Evolutionary conservation across 2,329 filamentous ascomycete genomes (phyloP), one percentile per base, ranked within the genome.

Genomic region (Drechslerella stenobrocha): DNA sequence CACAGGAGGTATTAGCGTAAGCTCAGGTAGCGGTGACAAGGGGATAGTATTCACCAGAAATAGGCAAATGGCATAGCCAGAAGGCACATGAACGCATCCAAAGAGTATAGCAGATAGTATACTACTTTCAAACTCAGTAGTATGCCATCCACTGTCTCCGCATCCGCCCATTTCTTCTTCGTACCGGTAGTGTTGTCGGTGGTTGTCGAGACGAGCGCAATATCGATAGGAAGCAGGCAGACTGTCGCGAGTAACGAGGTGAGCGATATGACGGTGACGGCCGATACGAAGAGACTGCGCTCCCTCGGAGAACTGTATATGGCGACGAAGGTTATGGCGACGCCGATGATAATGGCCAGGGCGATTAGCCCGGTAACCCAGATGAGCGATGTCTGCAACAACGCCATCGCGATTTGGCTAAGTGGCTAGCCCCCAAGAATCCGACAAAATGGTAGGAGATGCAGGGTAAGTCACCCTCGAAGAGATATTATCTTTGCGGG

Each of bases 101-200:
- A 80, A 73, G 89, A 93, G 79, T 97, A 98, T 0, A 98, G 82
- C 0, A 85, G 82, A 77, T 97, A 97, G 79, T 98, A 98, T 60
- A 96, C 87, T 63, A 95, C 82, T 76, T 89, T 89, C 70, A 98
- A 81, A 0, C 89, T 90, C 70, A 84, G 81, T 13, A 92, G 80
- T 57, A 97, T 95, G 70, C 83, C 82, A 70, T 88, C 82, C 65
- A 97, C 84, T 53, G 84, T 84, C 70, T 87, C 83, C 23, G 89
- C 88, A 0, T 89, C 95, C 8, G 93, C 93, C 93, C 93, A 98
- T 72, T 92, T 86, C 77, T 96, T 96, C 79, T 95, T 95, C 48
- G 82, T 82, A 64, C 93, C 93, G 30, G 87, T 80, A 48, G 84
- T 83, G 3, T 86, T 83, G 57, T 86, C 86, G 11, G 85, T 87